Evolutionary conservation across 1,284 basidiomycete genomes (phyloP).

Genomic region (Leucoagaricus sp.): DNA sequence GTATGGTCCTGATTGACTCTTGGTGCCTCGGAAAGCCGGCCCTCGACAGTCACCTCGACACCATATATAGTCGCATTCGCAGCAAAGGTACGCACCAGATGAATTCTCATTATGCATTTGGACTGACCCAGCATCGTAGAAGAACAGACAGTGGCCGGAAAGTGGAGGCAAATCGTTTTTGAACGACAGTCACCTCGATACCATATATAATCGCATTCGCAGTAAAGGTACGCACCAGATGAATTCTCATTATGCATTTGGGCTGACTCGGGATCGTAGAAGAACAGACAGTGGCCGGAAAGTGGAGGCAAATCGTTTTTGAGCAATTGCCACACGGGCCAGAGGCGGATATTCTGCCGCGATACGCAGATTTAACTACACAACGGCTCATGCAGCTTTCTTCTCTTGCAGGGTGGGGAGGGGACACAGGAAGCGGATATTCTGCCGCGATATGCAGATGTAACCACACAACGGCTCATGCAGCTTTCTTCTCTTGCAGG

Average conservation of each 20-base stretch:
- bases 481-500: constrained; percentile 2
- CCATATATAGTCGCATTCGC: constrained; percentile 2
- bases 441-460: neutral
- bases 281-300: constrained; percentile 10
- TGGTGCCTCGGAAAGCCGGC: neutral
- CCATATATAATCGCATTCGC: constrained; percentile 3
- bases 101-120: neutral
- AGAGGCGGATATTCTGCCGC: neutral
- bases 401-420: constrained; percentile 4
- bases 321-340: neutral
- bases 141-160: constrained; percentile 10
- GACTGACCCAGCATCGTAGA: neutral
- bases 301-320: constrained; percentile 13
- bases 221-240: neutral
- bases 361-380: neutral
- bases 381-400: neutral
- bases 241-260: neutral
- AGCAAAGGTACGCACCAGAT: neutral
- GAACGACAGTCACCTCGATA: neutral
- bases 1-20: neutral
- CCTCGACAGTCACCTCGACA: neutral
- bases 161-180: constrained; percentile 14
- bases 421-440: too few species aligned
- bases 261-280: neutral
- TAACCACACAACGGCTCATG: neutral